Evolutionary conservation across 1,284 basidiomycete species (phyloP), one percentile per base, ranked within the genome.

Genomic region (Hemileia vastatrix): DNA sequence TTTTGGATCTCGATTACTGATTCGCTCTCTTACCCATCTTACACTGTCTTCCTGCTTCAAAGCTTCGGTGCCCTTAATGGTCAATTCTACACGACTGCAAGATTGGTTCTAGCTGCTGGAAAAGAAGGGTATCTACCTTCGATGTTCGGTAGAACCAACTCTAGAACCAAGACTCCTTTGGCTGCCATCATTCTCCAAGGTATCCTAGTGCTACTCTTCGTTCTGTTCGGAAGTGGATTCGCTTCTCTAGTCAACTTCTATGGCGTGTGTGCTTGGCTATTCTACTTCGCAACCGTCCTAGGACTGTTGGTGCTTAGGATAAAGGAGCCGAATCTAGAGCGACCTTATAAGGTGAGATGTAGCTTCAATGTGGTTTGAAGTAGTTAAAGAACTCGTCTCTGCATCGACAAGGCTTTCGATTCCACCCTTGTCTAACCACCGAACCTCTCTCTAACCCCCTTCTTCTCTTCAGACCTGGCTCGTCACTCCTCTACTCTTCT

Each of bases 401-500:
- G n/a, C n/a, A n/a, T n/a, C n/a, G n/a, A n/a, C n/a, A n/a, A n/a
- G n/a, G n/a, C n/a, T n/a, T n/a, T n/a, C n/a, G n/a, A n/a, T n/a
- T n/a, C n/a, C n/a, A n/a, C n/a, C n/a, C n/a, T n/a, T n/a, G n/a
- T n/a, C n/a, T n/a, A n/a, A n/a, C n/a, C n/a, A n/a, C n/a, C n/a
- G n/a, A n/a, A n/a, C n/a, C n/a, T n/a, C n/a, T n/a, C n/a, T n/a
- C n/a, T n/a, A n/a, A n/a, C n/a, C n/a, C n/a, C n/a, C n/a, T n/a
- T n/a, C n/a, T n/a, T n/a, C n/a, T n/a, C n/a, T n/a, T n/a, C 87
- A 84, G 72, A 88, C 91, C 0, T 96, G 86, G 85, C 85, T 97
- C 33, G 81, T 83, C 18, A 97, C 93, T 0, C 94, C 94, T 0
- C 80, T 98, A 31, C 83, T 82, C 3, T 98, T 98, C 77, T 94